These are phyloP conservation scores for Phytophthora sp. DNA, from an alignment of 352 stramenopile species.

Conservation along the genomic window DNA sequence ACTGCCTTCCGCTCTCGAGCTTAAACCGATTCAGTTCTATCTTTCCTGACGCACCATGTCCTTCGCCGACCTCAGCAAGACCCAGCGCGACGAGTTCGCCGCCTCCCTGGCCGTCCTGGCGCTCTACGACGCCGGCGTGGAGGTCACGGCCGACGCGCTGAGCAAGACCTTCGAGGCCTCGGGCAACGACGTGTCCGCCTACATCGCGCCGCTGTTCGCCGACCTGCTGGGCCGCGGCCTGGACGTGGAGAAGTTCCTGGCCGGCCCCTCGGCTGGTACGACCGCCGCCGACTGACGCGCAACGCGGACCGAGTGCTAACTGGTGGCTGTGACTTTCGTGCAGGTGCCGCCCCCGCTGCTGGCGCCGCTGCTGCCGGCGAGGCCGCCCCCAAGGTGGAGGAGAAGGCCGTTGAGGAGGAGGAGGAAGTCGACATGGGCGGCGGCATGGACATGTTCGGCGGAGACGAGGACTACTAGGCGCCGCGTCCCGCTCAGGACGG, in stretches of 20 bases:
- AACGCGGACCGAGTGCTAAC: neutral
- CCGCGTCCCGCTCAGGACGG: constrained; percentile 2
- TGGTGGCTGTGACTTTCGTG: neutral
- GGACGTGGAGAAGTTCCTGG: constrained; percentile 90
- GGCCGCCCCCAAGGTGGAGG: constrained; percentile 57
- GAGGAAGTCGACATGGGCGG: constrained; percentile 86
- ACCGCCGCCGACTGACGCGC: too few species aligned
- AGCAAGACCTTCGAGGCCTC: constrained; percentile 74
- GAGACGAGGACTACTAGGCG: constrained; percentile 85
- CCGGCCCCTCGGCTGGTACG: constrained; percentile 86
- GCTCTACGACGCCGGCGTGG: constrained; percentile 74
- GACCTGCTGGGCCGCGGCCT: constrained; percentile 83
- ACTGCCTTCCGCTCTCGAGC: constrained; percentile 80
- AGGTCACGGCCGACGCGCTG: constrained; percentile 85
- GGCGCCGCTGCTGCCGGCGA: constrained; percentile 52
- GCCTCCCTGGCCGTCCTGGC: constrained; percentile 85
- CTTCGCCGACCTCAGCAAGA: constrained; percentile 83
- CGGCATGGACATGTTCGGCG: constrained; percentile 90
- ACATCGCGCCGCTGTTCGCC: constrained; percentile 84
- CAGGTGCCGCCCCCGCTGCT: constrained; percentile 65
- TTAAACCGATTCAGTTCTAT: constrained; percentile 90
- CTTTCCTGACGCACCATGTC: constrained; percentile 78
- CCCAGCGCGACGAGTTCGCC: constrained; percentile 87
- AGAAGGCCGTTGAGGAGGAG: constrained; percentile 80
- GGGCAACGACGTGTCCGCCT: constrained; percentile 78